Base-by-base conservation (phyloP, 768 basidiomycete species). In the Suillus americanus region DNA sequence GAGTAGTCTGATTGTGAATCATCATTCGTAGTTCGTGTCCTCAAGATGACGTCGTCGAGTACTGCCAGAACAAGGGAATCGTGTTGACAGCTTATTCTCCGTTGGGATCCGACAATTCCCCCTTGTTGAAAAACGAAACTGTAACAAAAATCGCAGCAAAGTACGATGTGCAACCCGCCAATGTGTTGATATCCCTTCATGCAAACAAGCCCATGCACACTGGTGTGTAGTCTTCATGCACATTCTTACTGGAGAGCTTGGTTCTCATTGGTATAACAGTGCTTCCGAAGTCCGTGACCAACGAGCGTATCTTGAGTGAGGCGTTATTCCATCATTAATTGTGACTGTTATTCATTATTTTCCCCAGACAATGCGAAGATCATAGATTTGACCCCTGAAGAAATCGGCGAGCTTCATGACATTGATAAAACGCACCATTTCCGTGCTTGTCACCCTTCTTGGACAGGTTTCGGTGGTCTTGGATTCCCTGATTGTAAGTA, bases 51-150 rank as follows among this genome's bases (percentile, higher is more conserved):
- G 77, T 91, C 46, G 82, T 89, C 55, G 80, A 83, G 63, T 87
- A 81, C 71, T 89, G 89, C 80, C 73, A 78, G 50, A 70, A 74
- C 56, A 86, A 88, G 70, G 89, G 88, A 46, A 93, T 95, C 70
- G 78, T 83, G 13, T 71, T 91, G 64, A 89, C 91, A 23, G 89
- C 91, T 8, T 94, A 92, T 79, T 94, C 89, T 1, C 90, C 92
- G 12, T 84, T 94, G 2, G 92, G 89, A 62, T 90, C 88, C 18
- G 83, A 88, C 68, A 80, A 84, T 70, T 87, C 89, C 0, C 91
- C 89, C 18, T 82, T 94, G 25, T 79, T 89, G 67, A 75, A 77
- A 55, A 86, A 93, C 73, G 79, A 81, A 16, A 77, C 85, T 37
- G 86, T 94, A 57, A 75, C 76, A 63, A 82, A 81, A 75, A 81